Conservation (phyloP, 495 filamentous ascomycete genomes). For the Sordaria brevicollis region DNA sequence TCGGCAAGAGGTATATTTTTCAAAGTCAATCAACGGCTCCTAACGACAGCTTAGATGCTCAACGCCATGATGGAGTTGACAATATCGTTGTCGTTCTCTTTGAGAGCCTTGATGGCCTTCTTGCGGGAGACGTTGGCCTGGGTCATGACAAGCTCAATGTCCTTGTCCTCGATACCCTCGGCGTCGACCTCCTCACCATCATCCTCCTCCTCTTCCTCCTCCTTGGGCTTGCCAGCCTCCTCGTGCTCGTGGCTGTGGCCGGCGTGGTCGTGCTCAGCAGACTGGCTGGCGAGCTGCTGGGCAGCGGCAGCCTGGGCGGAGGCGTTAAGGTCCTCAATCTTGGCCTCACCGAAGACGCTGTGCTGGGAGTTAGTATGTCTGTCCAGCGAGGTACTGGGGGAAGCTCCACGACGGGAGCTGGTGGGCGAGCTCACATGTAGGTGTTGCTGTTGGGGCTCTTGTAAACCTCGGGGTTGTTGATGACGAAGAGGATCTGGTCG, state of each 20-base stretch:
- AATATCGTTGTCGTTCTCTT: slow-evolving; percentile 99
- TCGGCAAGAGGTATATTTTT: neutral
- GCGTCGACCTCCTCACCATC: slow-evolving; percentile 95
- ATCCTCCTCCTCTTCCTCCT: slow-evolving; percentile 86
- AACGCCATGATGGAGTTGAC: slow-evolving; percentile 99
- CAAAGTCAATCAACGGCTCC: neutral
- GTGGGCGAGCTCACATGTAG: slow-evolving; percentile 69
- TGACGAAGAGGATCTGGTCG: slow-evolving; percentile 89
- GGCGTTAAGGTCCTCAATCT: slow-evolving; percentile 98
- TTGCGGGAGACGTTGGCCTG: slow-evolving; percentile 92
- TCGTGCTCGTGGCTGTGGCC: slow-evolving; percentile 58
- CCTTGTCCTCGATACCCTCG: slow-evolving; percentile 88
- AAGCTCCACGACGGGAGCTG: neutral
- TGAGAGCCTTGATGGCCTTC: slow-evolving; percentile 96
- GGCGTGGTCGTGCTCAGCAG: slow-evolving; percentile 57
- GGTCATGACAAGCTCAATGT: slow-evolving; percentile 98
- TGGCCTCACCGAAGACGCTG: slow-evolving; percentile 99
- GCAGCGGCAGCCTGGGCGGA: slow-evolving; percentile 89
- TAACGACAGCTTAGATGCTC: slow-evolving; percentile 61
- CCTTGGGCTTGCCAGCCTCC: slow-evolving; percentile 53
- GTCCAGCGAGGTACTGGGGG: neutral
- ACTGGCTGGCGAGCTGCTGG: slow-evolving; percentile 73
- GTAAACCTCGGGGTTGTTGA: slow-evolving; percentile 99
- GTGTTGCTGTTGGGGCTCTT: slow-evolving; percentile 97
- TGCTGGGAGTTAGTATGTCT: neutral